Conservation (phyloP, 331 rosid species). For the Stylosanthes scabra region DNA sequence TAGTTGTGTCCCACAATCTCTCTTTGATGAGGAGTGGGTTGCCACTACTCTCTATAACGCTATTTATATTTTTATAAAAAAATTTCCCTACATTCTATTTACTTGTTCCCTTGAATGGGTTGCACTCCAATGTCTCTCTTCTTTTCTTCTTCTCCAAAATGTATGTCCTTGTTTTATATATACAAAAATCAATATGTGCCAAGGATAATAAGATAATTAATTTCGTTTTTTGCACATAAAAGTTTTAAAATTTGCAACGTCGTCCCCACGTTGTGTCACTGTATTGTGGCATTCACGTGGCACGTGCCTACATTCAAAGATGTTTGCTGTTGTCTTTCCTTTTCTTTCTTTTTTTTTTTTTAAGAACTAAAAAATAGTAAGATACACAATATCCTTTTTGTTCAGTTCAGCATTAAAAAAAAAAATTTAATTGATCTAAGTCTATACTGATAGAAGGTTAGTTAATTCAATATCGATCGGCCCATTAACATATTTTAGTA, state of each 20-base stretch:
- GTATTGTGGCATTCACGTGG: constrained; percentile 52
- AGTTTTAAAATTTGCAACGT: constrained; percentile 19
- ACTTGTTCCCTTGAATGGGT: constrained; percentile 26
- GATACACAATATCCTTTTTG: background rate
- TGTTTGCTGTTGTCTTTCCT: background rate
- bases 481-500: too few relatives aligned
- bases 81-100: constrained; percentile 18
- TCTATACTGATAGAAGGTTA: too few relatives aligned
- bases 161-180: constrained; percentile 4
- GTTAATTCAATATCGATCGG: too few relatives aligned
- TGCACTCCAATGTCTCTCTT: background rate
- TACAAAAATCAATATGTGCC: background rate
- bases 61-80: background rate
- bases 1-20: constrained; percentile 31
- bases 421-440: too few relatives aligned
- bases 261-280: constrained; percentile 50
- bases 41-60: constrained; percentile 34
- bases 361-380: background rate
- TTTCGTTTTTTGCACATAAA: too few relatives aligned
- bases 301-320: constrained; percentile 46
- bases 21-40: constrained; percentile 44
- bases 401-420: too few relatives aligned
- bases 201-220: constrained; percentile 29
- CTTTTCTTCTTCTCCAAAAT: constrained; percentile 11
- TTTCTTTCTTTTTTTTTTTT: background rate